Evolutionary conservation across 805 yeast genomes (phyloP).

Genomic region (Priceomyces carsonii): DNA sequence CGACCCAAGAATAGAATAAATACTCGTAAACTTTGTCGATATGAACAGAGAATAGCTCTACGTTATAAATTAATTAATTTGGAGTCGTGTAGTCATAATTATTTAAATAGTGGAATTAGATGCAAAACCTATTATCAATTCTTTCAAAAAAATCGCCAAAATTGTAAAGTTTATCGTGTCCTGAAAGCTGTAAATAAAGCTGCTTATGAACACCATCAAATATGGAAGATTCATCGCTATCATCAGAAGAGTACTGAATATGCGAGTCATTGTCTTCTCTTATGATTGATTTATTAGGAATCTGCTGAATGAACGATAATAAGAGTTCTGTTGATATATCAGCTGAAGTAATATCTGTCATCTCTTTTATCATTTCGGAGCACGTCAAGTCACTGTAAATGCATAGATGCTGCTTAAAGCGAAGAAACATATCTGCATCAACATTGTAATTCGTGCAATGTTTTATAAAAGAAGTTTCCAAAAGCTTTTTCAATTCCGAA

Average conservation of each 20-base stretch:
- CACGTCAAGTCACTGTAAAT: not conserved
- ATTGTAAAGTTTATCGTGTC: conserved; percentile 26
- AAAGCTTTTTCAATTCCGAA: conserved; percentile 7
- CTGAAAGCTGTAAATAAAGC: conserved; percentile 23
- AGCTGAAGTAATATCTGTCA: not conserved
- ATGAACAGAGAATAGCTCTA: no score
- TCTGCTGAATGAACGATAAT: conserved; percentile 2
- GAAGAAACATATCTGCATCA: not conserved
- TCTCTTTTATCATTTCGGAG: not conserved
- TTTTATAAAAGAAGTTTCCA: not conserved
- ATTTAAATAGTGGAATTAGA: conserved; percentile 8
- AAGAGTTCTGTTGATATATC: not conserved
- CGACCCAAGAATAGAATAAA: no score
- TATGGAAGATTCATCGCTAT: conserved; percentile 23
- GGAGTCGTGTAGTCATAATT: not conserved
- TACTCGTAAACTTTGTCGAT: no score
- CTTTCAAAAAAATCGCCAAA: conserved; percentile 20
- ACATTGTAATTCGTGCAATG: conserved; percentile 1
- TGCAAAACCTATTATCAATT: conserved; percentile 24
- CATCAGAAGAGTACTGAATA: conserved; percentile 12
- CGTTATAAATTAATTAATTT: no score
- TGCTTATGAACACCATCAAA: conserved; percentile 24
- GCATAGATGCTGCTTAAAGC: not conserved
- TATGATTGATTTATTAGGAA: conserved; percentile 1
- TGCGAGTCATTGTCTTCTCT: conserved; percentile 5